Percentiles rank a stretch among this genome's conserved stretches.
These are phyloP conservation scores for Blastobotrys raffinosifermentans DNA, from an alignment of 1,139 yeast genomes.

Conservation along the genomic window DNA sequence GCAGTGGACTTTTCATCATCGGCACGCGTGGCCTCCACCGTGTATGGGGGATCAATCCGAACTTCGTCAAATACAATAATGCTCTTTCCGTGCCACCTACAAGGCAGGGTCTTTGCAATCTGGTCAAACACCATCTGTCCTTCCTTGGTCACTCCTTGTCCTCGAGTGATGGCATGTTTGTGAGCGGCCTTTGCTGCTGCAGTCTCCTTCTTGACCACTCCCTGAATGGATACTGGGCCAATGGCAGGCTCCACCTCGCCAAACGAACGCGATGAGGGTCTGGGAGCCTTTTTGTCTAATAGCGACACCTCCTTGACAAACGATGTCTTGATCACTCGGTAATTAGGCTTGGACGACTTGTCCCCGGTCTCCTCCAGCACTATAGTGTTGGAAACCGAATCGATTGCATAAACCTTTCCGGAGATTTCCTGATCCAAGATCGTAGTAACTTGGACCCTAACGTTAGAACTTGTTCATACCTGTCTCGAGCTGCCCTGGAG, in stretches of 20 bases:
- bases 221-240: slow-evolving; percentile 27
- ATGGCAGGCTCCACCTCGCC: slow-evolving; percentile 23
- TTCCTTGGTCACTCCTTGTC: slow-evolving; percentile 40
- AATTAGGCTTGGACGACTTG: slow-evolving; percentile 26
- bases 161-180: slow-evolving; percentile 24
- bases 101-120: slow-evolving; percentile 44
- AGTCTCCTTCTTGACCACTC: slow-evolving; percentile 22
- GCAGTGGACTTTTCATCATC: slow-evolving; percentile 35
- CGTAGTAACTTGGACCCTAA: slow-evolving; percentile 56
- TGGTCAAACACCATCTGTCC: slow-evolving; percentile 47
- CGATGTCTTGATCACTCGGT: slow-evolving; percentile 51
- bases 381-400: slow-evolving; percentile 39
- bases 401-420: slow-evolving; percentile 61
- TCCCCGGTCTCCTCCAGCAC: slow-evolving; percentile 29
- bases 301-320: slow-evolving; percentile 52
- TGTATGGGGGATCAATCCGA: slow-evolving; percentile 46
- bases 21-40: slow-evolving; percentile 35
- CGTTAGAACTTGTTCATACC: slow-evolving; percentile 5
- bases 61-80: slow-evolving; percentile 51
- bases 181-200: slow-evolving; percentile 23
- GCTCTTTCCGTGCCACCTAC: slow-evolving; percentile 43
- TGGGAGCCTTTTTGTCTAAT: slow-evolving; percentile 16
- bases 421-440: slow-evolving; percentile 49
- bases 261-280: slow-evolving; percentile 17
- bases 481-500: background rate